Evolutionary conservation across 768 basidiomycete species (phyloP), one percentile per base, ranked within the genome.

Genomic region (Sarcodon sp.): DNA sequence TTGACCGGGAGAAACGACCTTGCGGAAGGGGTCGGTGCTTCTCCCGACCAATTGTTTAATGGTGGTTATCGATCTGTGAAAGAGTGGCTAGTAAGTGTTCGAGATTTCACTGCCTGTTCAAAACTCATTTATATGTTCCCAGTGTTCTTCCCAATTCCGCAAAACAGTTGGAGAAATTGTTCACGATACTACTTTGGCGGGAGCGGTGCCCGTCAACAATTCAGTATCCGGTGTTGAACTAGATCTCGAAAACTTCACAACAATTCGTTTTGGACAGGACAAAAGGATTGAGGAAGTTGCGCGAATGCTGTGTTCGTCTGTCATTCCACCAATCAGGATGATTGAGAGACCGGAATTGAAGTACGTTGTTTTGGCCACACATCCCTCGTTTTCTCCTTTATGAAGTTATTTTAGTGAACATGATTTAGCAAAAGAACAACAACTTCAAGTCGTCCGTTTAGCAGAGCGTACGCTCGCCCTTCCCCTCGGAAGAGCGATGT

Each of bases 211-310:
- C 5, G 79, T 76, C 37, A 79, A 84, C 54, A 59, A 77, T 46
- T 66, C 69, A 4, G 70, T 78, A 11, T 74, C 84, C 6, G 86
- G 86, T 0, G 81, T 86, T 7, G 86, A 88, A 48, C 64, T 88
- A 4, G 77, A 79, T 45, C 62, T 80, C 35, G 76, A 82, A 43
- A 80, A 84, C 44, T 84, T 87, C 64, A 77, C 86, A 0, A 79
- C 79, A 46, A 84, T 92, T 44, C 79, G 94, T 3, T 97, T 97
- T 57, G 87, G 87, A 6, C 80, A 87, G 52, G 96, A 99, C 64
- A 75, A 85, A 15, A 74, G 94, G 35, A 61, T 99, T 33, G 87
- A 92, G 41, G 96, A 99, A 60, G 91, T 94, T 4, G 83, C 84
- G 10, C 76, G 90, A 1, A 87, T 98, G 77, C 64, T 99, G 13